Base-by-base conservation (phyloP, 1,139 yeast species). In the Yamadazyma diospyri region DNA sequence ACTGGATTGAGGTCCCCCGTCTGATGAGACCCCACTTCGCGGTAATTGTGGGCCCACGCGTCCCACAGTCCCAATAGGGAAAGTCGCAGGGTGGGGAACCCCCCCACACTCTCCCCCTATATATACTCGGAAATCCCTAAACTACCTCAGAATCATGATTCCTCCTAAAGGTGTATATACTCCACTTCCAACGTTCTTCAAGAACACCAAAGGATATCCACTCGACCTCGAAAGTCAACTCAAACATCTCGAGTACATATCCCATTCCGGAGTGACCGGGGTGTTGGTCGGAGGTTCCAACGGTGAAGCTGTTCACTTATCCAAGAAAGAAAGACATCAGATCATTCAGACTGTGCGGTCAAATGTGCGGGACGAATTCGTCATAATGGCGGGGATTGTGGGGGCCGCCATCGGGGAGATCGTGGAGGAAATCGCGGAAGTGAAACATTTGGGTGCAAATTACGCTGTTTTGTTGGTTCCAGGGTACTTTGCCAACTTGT, bases 261-360 rank as follows among this genome's bases (percentile, higher is more conserved):
- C 52, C 17, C 38, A 47, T 1, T 50, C 48, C 30, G 68, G 69
- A 3, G 54, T 64, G 23, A 39, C 45, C 6, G 70, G 70, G 4
- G 39, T 62, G 15, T 55, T 63, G 5, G 49, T 62, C 11, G 49
- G 59, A 25, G 70, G 70, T 1, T 59, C 67, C 3, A 61, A 63
- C 27, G 78, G 78, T 25, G 78, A 72, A 47, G 61, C 69, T 38
- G 58, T 66, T 27, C 72, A 67, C 46, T 53, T 72, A 45, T 59
- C 72, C 16, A 53, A 61, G 34, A 44, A 51, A 13, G 78, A 73
- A 49, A 56, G 77, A 36, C 44, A 48, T 14, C 43, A 47, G 15
- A 40, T 67, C 16, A 51, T 66, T 28, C 42, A 51, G 25, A 54
- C 55, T 8, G 45, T 67, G 28, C 59, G 65, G 33, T 43, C 51